Conservation (phyloP, 306 rosid genomes). For the Dryas drummondii region DNA sequence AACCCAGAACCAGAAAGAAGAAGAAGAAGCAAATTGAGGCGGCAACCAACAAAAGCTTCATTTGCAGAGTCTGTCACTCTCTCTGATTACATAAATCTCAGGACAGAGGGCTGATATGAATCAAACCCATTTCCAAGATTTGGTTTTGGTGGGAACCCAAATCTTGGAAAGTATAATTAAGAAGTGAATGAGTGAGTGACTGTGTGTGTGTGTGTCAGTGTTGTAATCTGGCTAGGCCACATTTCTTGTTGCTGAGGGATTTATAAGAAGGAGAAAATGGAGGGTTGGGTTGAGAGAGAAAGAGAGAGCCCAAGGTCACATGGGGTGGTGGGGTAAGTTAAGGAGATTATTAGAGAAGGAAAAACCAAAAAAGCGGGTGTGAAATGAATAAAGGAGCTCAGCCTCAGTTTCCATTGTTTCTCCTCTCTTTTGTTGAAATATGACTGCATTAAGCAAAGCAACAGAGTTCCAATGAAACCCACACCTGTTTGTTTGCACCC, state of each 20-base stretch:
- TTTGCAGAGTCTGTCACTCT: conserved; percentile 14
- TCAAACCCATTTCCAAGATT: conserved; percentile 42
- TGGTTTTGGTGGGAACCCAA: conserved; percentile 12
- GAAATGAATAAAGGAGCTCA: conserved; percentile 22
- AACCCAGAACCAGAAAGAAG: conserved; percentile 34
- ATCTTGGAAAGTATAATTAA: conserved; percentile 6
- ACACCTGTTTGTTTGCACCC: neutral
- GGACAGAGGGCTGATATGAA: conserved; percentile 19
- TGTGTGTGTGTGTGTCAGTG: neutral
- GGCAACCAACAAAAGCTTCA: conserved; percentile 38
- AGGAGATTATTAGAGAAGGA: conserved; percentile 22
- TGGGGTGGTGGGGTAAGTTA: conserved; percentile 47
- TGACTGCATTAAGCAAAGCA: conserved; percentile 39
- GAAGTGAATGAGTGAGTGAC: neutral
- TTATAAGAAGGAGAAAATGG: conserved; percentile 4
- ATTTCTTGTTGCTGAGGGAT: conserved; percentile 16
- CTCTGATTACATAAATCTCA: conserved; percentile 21
- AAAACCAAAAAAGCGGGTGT: conserved; percentile 58
- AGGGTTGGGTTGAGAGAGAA: neutral
- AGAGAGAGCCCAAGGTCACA: conserved; percentile 30
- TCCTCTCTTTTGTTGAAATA: too few species aligned
- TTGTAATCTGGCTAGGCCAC: conserved; percentile 18
- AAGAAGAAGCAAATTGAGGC: conserved; percentile 36
- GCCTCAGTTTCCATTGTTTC: too few species aligned
- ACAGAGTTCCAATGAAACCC: neutral